Percentiles rank a stretch among this genome's conserved stretches.
These are phyloP conservation scores for Neopestalotiopsis sp. DNA, from an alignment of 2,329 filamentous ascomycete genomes.

Conservation along the genomic window DNA sequence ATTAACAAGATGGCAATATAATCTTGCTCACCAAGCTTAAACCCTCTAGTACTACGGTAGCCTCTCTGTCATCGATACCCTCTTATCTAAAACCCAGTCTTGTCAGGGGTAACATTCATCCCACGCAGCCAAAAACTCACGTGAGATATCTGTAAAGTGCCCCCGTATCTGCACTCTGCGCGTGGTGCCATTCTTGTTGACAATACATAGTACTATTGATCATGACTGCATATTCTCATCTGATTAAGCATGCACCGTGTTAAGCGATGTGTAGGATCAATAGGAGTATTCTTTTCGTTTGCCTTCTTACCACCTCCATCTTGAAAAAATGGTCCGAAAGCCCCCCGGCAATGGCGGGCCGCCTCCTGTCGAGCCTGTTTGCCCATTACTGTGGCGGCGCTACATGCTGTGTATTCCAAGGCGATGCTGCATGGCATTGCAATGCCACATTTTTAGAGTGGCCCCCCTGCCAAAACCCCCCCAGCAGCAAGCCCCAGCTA, in stretches of 20 bases:
- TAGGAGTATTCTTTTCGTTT: neutral
- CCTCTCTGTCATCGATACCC: no score
- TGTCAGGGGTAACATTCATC: neutral
- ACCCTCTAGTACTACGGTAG: no score
- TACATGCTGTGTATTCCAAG: no score
- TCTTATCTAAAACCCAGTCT: neutral
- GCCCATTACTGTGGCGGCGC: no score
- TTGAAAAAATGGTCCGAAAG: neutral
- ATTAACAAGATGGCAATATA: no score
- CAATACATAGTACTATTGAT: neutral
- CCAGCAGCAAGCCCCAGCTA: neutral
- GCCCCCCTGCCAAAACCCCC: no score
- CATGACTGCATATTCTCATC: neutral
- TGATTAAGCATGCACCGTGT: constrained; percentile 2
- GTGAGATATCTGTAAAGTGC: neutral
- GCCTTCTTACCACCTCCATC: neutral
- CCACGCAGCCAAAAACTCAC: neutral
- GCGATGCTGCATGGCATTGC: no score
- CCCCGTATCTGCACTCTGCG: neutral
- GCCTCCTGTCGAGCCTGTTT: neutral
- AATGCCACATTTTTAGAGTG: no score
- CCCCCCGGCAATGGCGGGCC: neutral
- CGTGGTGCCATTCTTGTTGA: neutral
- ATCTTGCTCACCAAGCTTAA: no score
- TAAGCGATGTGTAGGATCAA: constrained; percentile 1